These are phyloP conservation scores for Monosporascus sp. DNA, from an alignment of 2,329 filamentous ascomycete genomes.

Conservation along the genomic window DNA sequence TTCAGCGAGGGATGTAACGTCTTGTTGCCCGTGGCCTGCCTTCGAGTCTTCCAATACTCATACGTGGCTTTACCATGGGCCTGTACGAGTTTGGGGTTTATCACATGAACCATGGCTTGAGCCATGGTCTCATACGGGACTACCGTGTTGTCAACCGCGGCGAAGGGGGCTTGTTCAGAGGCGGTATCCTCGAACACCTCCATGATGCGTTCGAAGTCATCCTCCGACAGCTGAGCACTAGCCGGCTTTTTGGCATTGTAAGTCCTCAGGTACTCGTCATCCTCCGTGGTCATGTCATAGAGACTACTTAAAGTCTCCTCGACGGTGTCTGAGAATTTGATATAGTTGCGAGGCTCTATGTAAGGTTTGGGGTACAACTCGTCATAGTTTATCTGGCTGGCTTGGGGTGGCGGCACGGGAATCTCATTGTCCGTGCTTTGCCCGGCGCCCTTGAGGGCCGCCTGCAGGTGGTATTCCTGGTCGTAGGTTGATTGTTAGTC, in stretches of 20 bases:
- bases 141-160: constrained; percentile 81
- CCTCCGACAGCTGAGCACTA: constrained; percentile 67
- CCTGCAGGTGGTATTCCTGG: constrained; percentile 94
- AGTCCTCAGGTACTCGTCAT: constrained; percentile 76
- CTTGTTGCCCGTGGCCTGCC: constrained; percentile 62
- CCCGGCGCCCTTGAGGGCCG: constrained; percentile 57
- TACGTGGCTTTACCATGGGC: constrained; percentile 72
- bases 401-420: constrained; percentile 58
- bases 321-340: constrained; percentile 95
- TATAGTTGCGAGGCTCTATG: constrained; percentile 84
- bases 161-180: constrained; percentile 78
- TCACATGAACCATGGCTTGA: constrained; percentile 53
- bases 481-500: constrained; percentile 10
- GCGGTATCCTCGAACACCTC: constrained; percentile 90
- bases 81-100: constrained; percentile 42
- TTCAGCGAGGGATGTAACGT: constrained; percentile 76
- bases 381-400: constrained; percentile 75
- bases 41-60: constrained; percentile 78
- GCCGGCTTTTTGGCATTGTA: constrained; percentile 73
- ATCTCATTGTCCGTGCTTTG: constrained; percentile 57
- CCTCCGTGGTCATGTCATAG: constrained; percentile 93
- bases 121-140: constrained; percentile 74
- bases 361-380: constrained; percentile 76
- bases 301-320: constrained; percentile 87
- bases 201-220: constrained; percentile 92